Evolutionary conservation across 305 asterid genomes (phyloP), one percentile per base, ranked within the genome.

Genomic region (Stenogyne calaminthoides): DNA sequence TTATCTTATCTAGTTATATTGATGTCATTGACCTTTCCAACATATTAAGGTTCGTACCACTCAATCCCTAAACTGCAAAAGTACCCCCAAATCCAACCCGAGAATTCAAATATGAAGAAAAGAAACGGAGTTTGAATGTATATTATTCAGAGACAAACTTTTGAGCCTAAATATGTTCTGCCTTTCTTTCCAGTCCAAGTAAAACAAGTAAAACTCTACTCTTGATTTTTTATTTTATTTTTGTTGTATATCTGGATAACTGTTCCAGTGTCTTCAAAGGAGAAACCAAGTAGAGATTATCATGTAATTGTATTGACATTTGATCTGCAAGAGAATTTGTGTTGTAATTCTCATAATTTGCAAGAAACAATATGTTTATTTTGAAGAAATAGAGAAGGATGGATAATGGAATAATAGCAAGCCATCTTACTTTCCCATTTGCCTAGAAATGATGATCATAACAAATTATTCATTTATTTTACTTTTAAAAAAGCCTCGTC

Each of bases 341-440:
- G 60, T 25, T 32, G 46, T 16, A 19, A 59, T 14, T 4, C 16
- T 29, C 32, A 58, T 29, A n/a, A 49, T 29, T 67, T 32, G 49
- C 29, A 22, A 42, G 70, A 42, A 22, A 22, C 25, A 4, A 65
- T 22, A 22, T 65, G 61, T 25, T 67, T 5, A 15, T 32, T 16
- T 68, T 19, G n/a, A 12, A 52, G 52, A 68, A 20, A 55, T 47
- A 18, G 36, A 55, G 27, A 20, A 39, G 6, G 37, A 9, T 40
- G 55, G 40, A 39, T 56, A 56, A 14, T 64, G 52, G 37, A 22
- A 55, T 15, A 20, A 27, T 5, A 12, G 16, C 34, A 32, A 11
- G 44, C 9, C 56, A 12, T 69, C 74, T 69, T 69, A 37, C 64
- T 40, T 40, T 40, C n/a, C 47, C 12, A 58, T 47, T 20, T 61